Percentiles rank a stretch among this genome's conserved stretches.
Evolutionary conservation across 305 asterid species (phyloP).

Genomic region (Fraxinus dipetala): DNA sequence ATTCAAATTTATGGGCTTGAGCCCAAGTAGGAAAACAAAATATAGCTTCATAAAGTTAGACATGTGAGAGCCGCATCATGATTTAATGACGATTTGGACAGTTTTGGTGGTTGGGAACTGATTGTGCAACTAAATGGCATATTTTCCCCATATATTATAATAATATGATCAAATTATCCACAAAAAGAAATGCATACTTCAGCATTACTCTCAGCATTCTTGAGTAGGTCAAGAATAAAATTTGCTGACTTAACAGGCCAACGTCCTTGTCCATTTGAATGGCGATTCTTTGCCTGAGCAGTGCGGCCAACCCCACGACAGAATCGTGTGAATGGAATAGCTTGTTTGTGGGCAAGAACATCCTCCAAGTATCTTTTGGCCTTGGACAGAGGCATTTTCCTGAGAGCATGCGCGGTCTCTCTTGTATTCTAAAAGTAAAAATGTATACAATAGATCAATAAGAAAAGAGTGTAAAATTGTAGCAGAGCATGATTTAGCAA

Average conservation of each 20-base stretch:
- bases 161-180: not conserved
- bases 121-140: not conserved
- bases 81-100: not conserved
- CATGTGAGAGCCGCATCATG: not conserved
- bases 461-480: not conserved
- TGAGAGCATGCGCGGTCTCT: conserved; percentile 71
- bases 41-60: not conserved
- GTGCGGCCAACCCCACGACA: conserved; percentile 77
- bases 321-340: conserved; percentile 76
- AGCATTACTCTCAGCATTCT: conserved; percentile 82
- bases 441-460: not conserved
- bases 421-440: conserved; percentile 54
- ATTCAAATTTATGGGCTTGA: not conserved
- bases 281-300: conserved; percentile 81
- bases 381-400: conserved; percentile 58
- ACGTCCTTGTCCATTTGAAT: conserved; percentile 79
- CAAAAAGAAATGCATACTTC: conserved; percentile 40
- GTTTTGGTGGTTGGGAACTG: not conserved
- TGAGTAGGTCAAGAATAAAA: conserved; percentile 64
- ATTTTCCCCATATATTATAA: not conserved
- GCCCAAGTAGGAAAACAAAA: not conserved
- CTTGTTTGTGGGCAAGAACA: conserved; percentile 76
- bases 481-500: not conserved
- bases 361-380: conserved; percentile 79
- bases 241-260: conserved; percentile 82